Conservation (phyloP, 192 early-diverging fungal genomes). For the Rhizophagus clarus region DNA sequence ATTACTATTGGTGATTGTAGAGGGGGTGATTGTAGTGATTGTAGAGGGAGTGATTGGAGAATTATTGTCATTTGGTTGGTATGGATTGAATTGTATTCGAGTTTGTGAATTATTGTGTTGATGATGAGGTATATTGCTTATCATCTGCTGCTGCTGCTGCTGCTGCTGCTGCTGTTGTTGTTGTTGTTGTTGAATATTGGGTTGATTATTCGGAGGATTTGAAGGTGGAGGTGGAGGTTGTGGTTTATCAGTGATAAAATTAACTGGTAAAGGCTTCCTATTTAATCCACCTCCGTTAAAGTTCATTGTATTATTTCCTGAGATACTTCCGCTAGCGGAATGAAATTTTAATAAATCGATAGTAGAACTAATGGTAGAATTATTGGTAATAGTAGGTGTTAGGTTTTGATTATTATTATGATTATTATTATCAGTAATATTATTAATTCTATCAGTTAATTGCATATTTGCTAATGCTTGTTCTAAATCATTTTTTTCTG, state of each 20-base stretch:
- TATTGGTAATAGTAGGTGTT: too few relatives aligned
- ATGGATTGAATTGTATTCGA: not conserved
- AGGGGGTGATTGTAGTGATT: too few relatives aligned
- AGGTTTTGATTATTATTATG: not conserved
- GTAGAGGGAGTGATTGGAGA: too few relatives aligned
- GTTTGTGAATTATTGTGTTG: not conserved
- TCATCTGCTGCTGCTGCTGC: too few relatives aligned
- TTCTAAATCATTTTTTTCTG: not conserved
- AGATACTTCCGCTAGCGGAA: not conserved
- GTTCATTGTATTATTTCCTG: not conserved
- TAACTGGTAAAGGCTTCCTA: not conserved
- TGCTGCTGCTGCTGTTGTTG: too few relatives aligned
- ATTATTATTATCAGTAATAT: not conserved
- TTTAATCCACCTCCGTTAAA: not conserved
- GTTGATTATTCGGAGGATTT: not conserved
- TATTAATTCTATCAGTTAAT: not conserved
- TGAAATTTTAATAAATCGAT: not conserved
- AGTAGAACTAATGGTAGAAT: too few relatives aligned
- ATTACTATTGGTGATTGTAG: not conserved
- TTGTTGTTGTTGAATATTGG: not conserved
- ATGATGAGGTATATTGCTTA: not conserved
- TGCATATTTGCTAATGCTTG: constrained; percentile 9
- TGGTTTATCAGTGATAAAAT: constrained; percentile 1
- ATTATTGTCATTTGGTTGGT: not conserved
- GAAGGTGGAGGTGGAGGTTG: constrained; percentile 14